Conservation (phyloP, 164 flowering plant species). For the Stephania japonica region DNA sequence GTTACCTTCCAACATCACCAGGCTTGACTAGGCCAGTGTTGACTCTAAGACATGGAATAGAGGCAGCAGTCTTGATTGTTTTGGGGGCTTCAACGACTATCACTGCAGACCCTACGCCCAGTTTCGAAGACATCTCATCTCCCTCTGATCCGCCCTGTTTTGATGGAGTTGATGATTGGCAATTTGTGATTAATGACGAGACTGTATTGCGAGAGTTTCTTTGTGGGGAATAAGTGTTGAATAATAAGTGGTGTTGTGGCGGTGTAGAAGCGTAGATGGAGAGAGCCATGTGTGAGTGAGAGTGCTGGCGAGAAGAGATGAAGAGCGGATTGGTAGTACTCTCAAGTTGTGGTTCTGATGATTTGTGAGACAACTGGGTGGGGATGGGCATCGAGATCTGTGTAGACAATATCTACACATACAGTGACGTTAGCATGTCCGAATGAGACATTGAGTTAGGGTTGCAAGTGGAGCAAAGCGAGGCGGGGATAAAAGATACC, state of each 20-base stretch:
- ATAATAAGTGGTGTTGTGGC: background rate
- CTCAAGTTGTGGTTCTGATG: background rate
- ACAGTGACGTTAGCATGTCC: no score
- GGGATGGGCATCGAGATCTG: no score
- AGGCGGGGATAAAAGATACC: no score
- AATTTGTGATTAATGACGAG: background rate
- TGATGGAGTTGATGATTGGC: background rate
- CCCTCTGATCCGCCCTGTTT: background rate
- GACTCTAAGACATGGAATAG: conserved; percentile 59
- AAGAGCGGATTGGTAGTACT: background rate
- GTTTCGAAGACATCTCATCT: conserved; percentile 13
- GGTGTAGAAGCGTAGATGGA: background rate
- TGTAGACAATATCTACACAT: no score
- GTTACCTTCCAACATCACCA: conserved; percentile 86
- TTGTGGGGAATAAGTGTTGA: background rate
- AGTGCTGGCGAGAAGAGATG: background rate
- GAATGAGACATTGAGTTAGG: no score
- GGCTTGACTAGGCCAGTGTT: conserved; percentile 67
- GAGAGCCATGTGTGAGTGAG: background rate
- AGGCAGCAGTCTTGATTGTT: conserved; percentile 64
- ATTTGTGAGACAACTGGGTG: no score
- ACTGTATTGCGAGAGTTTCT: background rate
- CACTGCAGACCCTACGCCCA: conserved; percentile 27
- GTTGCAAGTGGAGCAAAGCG: no score
- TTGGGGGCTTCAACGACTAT: conserved; percentile 25